phyloP scores from a whole-genome alignment of 2,329 filamentous ascomycete species.

The Calonectria pauciramosa region DNA sequence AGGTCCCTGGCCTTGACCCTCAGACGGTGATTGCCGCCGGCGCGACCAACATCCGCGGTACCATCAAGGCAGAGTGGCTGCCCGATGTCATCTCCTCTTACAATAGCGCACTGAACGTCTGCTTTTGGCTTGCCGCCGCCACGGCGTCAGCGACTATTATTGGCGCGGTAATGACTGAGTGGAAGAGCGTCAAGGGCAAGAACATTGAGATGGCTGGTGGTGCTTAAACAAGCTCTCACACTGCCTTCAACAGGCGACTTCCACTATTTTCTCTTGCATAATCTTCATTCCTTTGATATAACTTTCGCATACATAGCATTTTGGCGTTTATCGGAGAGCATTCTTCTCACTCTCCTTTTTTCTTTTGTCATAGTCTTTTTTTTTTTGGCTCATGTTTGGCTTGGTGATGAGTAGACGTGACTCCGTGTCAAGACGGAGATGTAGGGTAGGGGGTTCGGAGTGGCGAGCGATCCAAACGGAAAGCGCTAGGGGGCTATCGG shows the following conservation, averaged over 20 bases:
- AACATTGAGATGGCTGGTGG: conserved; percentile 52
- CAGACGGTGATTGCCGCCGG: conserved; percentile 50
- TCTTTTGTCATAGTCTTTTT: neutral
- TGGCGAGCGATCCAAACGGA: neutral
- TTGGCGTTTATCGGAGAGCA: neutral
- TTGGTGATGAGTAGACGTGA: neutral
- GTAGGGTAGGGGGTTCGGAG: conserved; percentile 14
- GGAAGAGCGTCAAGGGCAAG: conserved; percentile 71
- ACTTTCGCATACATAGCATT: conserved; percentile 18
- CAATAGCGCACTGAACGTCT: conserved; percentile 58
- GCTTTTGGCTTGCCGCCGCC: conserved; percentile 60
- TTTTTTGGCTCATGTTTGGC: neutral
- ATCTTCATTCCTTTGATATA: conserved; percentile 8
- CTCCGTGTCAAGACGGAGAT: conserved; percentile 6
- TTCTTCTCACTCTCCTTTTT: neutral
- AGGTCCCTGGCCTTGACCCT: conserved; percentile 53
- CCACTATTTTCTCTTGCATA: neutral
- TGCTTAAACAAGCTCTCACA: conserved; percentile 30
- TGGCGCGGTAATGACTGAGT: conserved; percentile 61
- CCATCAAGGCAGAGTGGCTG: conserved; percentile 47
- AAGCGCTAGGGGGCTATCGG: neutral
- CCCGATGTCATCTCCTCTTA: conserved; percentile 57
- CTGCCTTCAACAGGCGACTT: neutral
- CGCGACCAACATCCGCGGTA: conserved; percentile 53
- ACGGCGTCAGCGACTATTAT: conserved; percentile 59